A percentile compares a stretch with the other conserved stretches of the same genome.
phyloP scores from a whole-genome alignment of 2,329 filamentous ascomycete species.

The Aspergillus flavus region DNA sequence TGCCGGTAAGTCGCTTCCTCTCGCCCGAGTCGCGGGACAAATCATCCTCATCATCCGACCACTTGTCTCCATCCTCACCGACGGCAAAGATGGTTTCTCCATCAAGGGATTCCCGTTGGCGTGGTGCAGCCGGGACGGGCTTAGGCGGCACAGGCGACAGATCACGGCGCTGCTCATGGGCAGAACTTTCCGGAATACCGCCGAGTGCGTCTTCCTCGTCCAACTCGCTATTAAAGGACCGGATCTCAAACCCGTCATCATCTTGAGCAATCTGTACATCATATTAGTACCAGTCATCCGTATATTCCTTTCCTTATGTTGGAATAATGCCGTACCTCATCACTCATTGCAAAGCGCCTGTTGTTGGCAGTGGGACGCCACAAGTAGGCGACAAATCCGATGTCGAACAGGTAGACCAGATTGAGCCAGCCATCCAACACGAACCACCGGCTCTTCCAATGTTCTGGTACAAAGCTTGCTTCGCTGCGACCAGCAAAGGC shows the following conservation, averaged over 20 bases:
- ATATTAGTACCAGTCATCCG: slow-evolving; percentile 31
- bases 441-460: slow-evolving; percentile 98
- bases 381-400: slow-evolving; percentile 89
- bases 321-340: slow-evolving; percentile 64
- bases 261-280: slow-evolving; percentile 78
- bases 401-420: slow-evolving; percentile 91
- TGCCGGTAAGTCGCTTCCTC: slow-evolving; percentile 53
- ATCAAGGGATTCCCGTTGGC: slow-evolving; percentile 67
- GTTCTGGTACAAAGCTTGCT: slow-evolving; percentile 88
- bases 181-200: slow-evolving; percentile 37
- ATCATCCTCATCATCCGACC: slow-evolving; percentile 70
- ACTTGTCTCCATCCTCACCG: slow-evolving; percentile 81
- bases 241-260: slow-evolving; percentile 96
- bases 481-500: slow-evolving; percentile 84
- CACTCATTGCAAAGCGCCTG: slow-evolving; percentile 95
- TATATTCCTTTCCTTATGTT: not conserved
- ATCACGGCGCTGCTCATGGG: slow-evolving; percentile 36
- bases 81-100: slow-evolving; percentile 96
- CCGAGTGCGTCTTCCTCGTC: slow-evolving; percentile 62
- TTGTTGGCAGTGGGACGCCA: slow-evolving; percentile 98
- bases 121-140: slow-evolving; percentile 52
- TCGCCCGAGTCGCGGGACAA: slow-evolving; percentile 53
- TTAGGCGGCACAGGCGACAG: slow-evolving; percentile 51
- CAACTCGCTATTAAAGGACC: slow-evolving; percentile 77
- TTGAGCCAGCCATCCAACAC: slow-evolving; percentile 97